Evolutionary conservation across 2,329 filamentous ascomycete species (phyloP).

Genomic region (Verticillium nubilum): DNA sequence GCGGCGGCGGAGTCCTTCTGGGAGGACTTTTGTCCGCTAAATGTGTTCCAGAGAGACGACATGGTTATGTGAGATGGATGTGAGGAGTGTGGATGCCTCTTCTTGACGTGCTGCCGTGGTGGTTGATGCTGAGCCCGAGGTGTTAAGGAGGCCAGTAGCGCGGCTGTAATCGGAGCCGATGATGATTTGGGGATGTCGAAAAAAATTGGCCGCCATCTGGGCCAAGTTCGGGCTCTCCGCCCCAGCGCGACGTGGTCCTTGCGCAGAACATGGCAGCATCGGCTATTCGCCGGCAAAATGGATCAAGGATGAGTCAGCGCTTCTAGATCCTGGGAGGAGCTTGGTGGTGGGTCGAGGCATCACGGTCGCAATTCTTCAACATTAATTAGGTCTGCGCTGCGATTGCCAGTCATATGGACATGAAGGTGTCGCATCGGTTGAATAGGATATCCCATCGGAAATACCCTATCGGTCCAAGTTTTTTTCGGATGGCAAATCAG

Average conservation of each 20-base stretch:
- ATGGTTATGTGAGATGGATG: constrained; percentile 24
- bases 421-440: background rate
- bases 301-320: background rate
- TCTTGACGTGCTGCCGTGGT: background rate
- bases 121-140: background rate
- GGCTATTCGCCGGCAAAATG: background rate
- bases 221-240: constrained; percentile 4
- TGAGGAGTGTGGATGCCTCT: background rate
- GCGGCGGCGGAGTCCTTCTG: constrained; percentile 23
- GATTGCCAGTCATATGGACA: no score
- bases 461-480: no score
- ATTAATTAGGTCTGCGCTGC: background rate
- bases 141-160: background rate
- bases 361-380: background rate
- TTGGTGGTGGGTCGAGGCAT: background rate
- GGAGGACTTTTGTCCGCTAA: constrained; percentile 53
- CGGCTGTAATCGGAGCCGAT: background rate
- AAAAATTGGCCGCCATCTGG: constrained; percentile 22
- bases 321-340: no score
- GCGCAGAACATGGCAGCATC: constrained; percentile 7
- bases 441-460: no score
- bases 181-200: constrained; percentile 16
- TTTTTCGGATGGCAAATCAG: background rate
- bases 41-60: constrained; percentile 56
- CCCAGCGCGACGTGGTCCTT: constrained; percentile 17